A percentile compares a stretch with the other conserved stretches of the same genome.
phyloP scores from a whole-genome alignment of 495 filamentous ascomycete genomes.

The Aspergillus avenaceus region DNA sequence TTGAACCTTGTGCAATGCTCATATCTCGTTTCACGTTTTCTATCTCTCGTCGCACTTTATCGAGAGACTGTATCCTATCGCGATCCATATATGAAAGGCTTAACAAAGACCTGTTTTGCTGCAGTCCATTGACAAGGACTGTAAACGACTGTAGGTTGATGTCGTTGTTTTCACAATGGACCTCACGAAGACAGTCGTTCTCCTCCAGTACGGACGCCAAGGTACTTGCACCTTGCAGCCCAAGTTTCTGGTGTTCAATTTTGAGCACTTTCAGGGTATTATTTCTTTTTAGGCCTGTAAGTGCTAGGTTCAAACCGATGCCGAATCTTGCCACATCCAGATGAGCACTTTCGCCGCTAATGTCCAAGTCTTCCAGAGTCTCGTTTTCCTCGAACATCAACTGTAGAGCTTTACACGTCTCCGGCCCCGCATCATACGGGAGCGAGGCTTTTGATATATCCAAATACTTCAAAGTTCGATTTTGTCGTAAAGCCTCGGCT shows the following conservation, averaged over 20 bases:
- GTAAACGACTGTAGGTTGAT: slow-evolving; percentile 76
- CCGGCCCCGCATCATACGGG: slow-evolving; percentile 68
- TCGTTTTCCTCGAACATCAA: slow-evolving; percentile 74
- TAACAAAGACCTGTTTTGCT: slow-evolving; percentile 61
- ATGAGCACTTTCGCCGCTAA: slow-evolving; percentile 86
- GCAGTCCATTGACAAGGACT: slow-evolving; percentile 67
- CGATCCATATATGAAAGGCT: slow-evolving; percentile 63
- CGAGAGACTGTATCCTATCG: slow-evolving; percentile 58
- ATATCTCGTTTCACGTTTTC: slow-evolving; percentile 46
- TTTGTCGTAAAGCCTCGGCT: slow-evolving; percentile 64
- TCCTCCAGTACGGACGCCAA: slow-evolving; percentile 71
- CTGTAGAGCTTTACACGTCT: slow-evolving; percentile 71
- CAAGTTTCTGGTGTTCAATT: slow-evolving; percentile 64
- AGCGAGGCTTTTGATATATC: slow-evolving; percentile 87
- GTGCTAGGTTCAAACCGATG: slow-evolving; percentile 71
- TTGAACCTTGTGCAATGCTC: slow-evolving; percentile 23
- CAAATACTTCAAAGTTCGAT: slow-evolving; percentile 70
- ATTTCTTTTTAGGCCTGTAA: slow-evolving; percentile 75
- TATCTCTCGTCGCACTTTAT: slow-evolving; percentile 57
- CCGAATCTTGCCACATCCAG: slow-evolving; percentile 84
- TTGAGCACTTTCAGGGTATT: slow-evolving; percentile 67
- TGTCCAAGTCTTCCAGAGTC: slow-evolving; percentile 72
- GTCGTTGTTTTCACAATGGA: slow-evolving; percentile 75
- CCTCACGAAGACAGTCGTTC: slow-evolving; percentile 60
- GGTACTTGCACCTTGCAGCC: slow-evolving; percentile 69